Percentiles rank a stretch among this genome's conserved stretches.
These are phyloP conservation scores for Boletus rufocinnamomeus DNA, from an alignment of 768 basidiomycete species.

Conservation along the genomic window DNA sequence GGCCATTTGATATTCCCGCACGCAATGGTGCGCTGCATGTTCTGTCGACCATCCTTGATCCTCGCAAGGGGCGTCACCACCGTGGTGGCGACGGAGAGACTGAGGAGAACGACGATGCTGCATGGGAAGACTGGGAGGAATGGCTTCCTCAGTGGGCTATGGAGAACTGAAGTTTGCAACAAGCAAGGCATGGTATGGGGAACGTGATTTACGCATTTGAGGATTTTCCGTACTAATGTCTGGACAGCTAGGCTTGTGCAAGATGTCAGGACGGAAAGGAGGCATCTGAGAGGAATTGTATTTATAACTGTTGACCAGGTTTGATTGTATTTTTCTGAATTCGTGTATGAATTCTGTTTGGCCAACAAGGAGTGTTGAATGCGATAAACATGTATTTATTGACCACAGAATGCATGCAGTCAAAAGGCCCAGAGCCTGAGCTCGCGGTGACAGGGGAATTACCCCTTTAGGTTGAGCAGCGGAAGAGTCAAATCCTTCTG, in stretches of 20 bases:
- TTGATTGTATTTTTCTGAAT: not conserved
- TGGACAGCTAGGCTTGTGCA: not conserved
- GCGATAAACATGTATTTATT: not conserved
- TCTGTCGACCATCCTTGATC: conserved; percentile 12
- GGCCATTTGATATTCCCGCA: conserved; percentile 14
- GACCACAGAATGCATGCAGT: not conserved
- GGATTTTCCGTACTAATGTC: not conserved
- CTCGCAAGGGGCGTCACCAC: conserved; percentile 8
- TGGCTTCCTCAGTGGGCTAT: conserved; percentile 20
- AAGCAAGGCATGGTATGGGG: not conserved
- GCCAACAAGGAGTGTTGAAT: not conserved
- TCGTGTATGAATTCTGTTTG: not conserved
- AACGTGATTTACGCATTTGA: not conserved
- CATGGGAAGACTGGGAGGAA: conserved; percentile 18
- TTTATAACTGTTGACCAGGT: not conserved
- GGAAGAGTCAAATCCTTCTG: conserved; percentile 17
- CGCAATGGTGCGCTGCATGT: conserved; percentile 20
- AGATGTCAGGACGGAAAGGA: not conserved
- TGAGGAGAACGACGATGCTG: not conserved
- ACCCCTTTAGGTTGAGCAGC: not conserved
- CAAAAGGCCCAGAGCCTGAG: not conserved
- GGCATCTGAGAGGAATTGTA: no score
- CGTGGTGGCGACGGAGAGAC: not conserved
- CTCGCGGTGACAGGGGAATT: not conserved
- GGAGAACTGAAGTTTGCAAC: conserved; percentile 5